Evolutionary conservation across 495 filamentous ascomycete species (phyloP).

Genomic region (Neurospora tetrasperma): DNA sequence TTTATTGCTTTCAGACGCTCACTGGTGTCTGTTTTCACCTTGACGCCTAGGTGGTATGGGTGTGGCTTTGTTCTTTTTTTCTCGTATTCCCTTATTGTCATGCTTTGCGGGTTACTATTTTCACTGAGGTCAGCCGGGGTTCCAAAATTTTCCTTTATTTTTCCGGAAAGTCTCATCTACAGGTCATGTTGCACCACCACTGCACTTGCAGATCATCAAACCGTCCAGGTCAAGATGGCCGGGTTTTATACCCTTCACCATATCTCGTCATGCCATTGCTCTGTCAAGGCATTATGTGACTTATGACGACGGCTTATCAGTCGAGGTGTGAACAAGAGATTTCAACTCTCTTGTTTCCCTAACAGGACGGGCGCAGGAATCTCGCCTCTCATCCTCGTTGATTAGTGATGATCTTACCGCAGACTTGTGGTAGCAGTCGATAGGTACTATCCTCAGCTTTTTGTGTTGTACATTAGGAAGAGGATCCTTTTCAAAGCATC

Average conservation of each 20-base stretch:
- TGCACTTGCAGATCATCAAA: neutral
- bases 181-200: neutral
- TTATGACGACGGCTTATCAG: neutral
- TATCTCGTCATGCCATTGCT: neutral
- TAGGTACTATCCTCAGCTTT: neutral
- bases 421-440: neutral
- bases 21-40: neutral
- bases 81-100: neutral
- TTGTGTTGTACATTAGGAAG: neutral
- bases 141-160: neutral
- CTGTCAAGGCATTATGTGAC: neutral
- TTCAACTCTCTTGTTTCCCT: neutral
- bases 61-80: neutral
- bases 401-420: neutral
- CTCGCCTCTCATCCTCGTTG: neutral
- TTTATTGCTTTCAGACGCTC: conserved; percentile 10
- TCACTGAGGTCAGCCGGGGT: neutral
- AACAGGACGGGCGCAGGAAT: neutral
- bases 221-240: neutral
- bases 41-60: neutral
- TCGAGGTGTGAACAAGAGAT: neutral
- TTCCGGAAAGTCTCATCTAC: neutral
- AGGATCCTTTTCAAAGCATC: neutral
- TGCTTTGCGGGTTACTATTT: neutral
- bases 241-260: neutral